phyloP scores from a whole-genome alignment of 352 stramenopile genomes.

The Pythium dissimile region DNA sequence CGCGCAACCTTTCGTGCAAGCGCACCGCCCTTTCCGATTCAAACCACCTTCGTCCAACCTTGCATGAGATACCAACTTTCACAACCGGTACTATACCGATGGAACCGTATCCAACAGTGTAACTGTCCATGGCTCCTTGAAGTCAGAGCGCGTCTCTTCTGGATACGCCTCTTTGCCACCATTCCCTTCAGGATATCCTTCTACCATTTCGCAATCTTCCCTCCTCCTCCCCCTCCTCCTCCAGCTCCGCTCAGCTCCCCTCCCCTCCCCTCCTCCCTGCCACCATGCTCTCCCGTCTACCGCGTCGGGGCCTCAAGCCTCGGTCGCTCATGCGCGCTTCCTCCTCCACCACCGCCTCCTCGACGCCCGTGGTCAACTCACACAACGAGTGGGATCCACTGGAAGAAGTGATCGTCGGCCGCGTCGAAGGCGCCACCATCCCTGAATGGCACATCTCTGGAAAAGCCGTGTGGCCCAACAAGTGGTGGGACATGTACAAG shows the following conservation, averaged over 20 bases:
- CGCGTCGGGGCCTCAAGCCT: background rate
- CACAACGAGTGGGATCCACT: constrained; percentile 91
- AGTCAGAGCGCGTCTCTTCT: too few species aligned
- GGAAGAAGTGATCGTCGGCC: constrained; percentile 89
- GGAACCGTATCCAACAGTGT: too few species aligned
- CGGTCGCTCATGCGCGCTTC: background rate
- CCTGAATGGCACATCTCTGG: constrained; percentile 89
- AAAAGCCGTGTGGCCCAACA: constrained; percentile 87
- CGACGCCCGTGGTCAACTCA: constrained; percentile 81
- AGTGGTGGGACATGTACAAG: constrained; percentile 92
- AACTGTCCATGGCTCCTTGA: too few species aligned
- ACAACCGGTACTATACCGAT: constrained; percentile 8
- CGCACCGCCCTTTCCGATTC: too few species aligned
- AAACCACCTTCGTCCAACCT: constrained; percentile 19
- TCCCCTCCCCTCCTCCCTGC: background rate
- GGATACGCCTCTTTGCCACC: constrained; percentile 1
- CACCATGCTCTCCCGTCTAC: background rate
- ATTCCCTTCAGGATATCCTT: background rate
- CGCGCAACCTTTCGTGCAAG: background rate
- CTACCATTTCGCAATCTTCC: background rate
- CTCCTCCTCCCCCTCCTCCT: background rate
- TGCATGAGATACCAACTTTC: background rate
- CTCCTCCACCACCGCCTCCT: constrained; percentile 19
- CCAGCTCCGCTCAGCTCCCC: background rate
- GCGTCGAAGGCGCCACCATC: constrained; percentile 86